These are phyloP conservation scores for Tremella yokohamensis DNA, from an alignment of 768 basidiomycete genomes.

Conservation along the genomic window DNA sequence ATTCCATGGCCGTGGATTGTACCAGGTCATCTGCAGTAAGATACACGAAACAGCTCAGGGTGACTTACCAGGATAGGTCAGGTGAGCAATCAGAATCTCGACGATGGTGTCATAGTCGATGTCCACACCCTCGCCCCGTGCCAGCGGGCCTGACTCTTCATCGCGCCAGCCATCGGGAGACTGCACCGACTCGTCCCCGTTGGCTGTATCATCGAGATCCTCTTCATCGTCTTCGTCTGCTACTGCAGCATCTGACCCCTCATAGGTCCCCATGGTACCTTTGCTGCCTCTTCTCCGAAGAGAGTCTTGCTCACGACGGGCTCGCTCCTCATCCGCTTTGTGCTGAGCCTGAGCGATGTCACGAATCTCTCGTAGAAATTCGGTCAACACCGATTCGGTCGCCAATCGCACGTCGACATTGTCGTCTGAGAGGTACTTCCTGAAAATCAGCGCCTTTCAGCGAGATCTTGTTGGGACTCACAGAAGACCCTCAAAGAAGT, in stretches of 20 bases:
- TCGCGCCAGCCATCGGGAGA: constrained; percentile 45
- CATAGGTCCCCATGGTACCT: constrained; percentile 37
- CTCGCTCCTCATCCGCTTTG: constrained; percentile 29
- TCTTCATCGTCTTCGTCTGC: constrained; percentile 29
- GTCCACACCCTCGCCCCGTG: constrained; percentile 87
- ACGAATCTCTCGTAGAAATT: constrained; percentile 84
- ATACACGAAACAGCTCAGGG: background rate
- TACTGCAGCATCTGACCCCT: constrained; percentile 18
- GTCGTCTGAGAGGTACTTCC: constrained; percentile 92
- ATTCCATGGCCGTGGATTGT: constrained; percentile 85
- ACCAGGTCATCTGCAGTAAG: constrained; percentile 76
- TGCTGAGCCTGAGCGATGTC: constrained; percentile 73
- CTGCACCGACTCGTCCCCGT: constrained; percentile 33
- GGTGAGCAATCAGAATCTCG: constrained; percentile 83
- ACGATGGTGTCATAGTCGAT: constrained; percentile 89
- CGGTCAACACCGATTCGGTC: constrained; percentile 81
- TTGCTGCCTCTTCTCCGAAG: constrained; percentile 51
- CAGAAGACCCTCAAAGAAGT: constrained; percentile 91
- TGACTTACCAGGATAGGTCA: constrained; percentile 69
- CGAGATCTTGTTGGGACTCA: constrained; percentile 53
- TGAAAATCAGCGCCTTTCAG: constrained; percentile 47
- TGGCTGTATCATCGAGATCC: constrained; percentile 20
- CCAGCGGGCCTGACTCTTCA: constrained; percentile 61
- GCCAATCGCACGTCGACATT: constrained; percentile 87
- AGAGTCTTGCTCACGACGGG: constrained; percentile 17